Percentiles rank a stretch among this genome's conserved stretches.
phyloP scores from a whole-genome alignment of 441 rosid species.

The California macrophylla region DNA sequence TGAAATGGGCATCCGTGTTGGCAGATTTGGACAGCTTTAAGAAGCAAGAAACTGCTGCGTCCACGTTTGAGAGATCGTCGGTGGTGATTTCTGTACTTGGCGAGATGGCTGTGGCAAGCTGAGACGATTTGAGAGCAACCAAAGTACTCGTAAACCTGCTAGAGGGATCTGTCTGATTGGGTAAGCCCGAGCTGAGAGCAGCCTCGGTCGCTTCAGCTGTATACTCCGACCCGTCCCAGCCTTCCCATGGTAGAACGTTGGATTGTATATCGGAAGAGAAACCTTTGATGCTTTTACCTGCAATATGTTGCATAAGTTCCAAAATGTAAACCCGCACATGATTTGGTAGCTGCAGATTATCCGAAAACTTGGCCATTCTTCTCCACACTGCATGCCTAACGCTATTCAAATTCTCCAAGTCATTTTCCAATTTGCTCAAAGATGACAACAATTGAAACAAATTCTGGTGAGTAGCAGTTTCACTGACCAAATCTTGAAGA shows the following conservation, averaged over 20 bases:
- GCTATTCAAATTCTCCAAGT: constrained; percentile 52
- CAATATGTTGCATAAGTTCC: constrained; percentile 74
- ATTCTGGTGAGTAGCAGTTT: constrained; percentile 37
- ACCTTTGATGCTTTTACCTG: constrained; percentile 53
- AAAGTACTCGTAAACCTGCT: constrained; percentile 65
- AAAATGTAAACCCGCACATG: constrained; percentile 66
- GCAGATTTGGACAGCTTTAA: constrained; percentile 53
- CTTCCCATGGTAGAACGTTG: constrained; percentile 67
- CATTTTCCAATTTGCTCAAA: constrained; percentile 70
- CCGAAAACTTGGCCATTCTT: constrained; percentile 59
- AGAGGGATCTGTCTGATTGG: constrained; percentile 45
- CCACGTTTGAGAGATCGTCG: constrained; percentile 51
- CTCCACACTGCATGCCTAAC: constrained; percentile 75
- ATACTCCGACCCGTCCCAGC: constrained; percentile 52
- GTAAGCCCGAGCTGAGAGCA: constrained; percentile 27
- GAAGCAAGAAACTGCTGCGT: constrained; percentile 62
- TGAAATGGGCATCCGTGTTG: constrained; percentile 37
- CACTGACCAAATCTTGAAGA: constrained; percentile 46
- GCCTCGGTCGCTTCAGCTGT: constrained; percentile 36
- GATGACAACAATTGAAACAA: constrained; percentile 63
- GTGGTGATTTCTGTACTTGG: constrained; percentile 59
- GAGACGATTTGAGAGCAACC: constrained; percentile 86
- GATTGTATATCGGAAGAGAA: constrained; percentile 47
- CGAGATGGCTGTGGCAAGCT: constrained; percentile 55
- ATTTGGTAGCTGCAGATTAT: constrained; percentile 68